A percentile compares a stretch with the other conserved stretches of the same genome.
Evolutionary conservation across 257 asterid genomes (phyloP).

Genomic region (Ligustrum vulgare): DNA sequence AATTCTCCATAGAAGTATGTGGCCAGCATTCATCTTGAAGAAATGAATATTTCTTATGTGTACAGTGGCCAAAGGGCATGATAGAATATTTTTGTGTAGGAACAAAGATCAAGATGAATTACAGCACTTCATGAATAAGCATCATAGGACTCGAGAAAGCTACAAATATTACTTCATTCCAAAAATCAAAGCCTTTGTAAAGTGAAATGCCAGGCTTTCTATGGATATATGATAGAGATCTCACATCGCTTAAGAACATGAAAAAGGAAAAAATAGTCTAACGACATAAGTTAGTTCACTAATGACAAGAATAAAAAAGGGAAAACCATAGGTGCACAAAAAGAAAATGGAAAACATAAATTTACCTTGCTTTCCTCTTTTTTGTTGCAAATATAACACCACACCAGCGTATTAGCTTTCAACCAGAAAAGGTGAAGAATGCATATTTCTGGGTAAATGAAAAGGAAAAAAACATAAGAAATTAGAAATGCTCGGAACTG

Average conservation of each 20-base stretch:
- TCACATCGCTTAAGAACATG: background rate
- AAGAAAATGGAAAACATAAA: no score
- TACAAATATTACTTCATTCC: background rate
- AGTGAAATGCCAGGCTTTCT: background rate
- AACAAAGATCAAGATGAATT: background rate
- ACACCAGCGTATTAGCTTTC: no score
- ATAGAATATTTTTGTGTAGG: background rate
- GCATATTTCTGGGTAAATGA: no score
- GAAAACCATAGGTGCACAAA: no score
- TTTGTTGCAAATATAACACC: no score
- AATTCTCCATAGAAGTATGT: background rate
- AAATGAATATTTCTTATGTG: background rate
- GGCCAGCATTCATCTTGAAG: background rate
- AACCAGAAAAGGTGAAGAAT: no score
- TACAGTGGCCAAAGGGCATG: background rate
- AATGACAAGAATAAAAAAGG: no score
- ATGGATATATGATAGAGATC: background rate
- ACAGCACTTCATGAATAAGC: background rate
- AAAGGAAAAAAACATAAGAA: no score
- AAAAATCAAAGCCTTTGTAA: background rate
- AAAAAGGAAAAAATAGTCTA: background rate
- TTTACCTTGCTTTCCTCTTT: no score
- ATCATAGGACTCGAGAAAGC: background rate
- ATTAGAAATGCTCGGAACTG: no score
- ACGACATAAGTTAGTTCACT: background rate